A percentile compares a stretch with the other conserved stretches of the same genome.
phyloP scores from a whole-genome alignment of 768 basidiomycete species.

The Hydnomerulius pinastri region DNA sequence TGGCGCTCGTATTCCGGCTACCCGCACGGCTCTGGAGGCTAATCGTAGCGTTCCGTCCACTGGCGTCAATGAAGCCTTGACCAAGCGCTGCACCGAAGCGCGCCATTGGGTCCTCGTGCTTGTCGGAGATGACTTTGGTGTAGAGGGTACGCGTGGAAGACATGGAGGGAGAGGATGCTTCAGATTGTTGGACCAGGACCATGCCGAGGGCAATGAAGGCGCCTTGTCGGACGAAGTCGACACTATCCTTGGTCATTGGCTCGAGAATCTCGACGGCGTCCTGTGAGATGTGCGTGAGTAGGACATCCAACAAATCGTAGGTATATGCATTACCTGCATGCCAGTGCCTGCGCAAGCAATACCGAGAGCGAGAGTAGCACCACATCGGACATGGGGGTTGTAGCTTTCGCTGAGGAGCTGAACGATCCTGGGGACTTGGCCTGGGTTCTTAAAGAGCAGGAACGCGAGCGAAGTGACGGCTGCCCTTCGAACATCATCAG shows the following conservation, averaged over 20 bases:
- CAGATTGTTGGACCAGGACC: conserved; percentile 96
- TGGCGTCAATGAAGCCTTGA: conserved; percentile 97
- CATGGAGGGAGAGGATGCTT: conserved; percentile 82
- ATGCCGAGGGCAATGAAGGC: conserved; percentile 95
- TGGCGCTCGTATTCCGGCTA: conserved; percentile 88
- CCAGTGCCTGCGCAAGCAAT: conserved; percentile 98
- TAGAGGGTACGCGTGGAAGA: conserved; percentile 83
- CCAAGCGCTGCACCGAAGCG: conserved; percentile 96
- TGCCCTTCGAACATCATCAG: conserved; percentile 94
- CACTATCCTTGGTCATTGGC: conserved; percentile 97
- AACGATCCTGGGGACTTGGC: conserved; percentile 94
- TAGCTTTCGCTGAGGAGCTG: conserved; percentile 97
- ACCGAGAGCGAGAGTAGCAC: conserved; percentile 93
- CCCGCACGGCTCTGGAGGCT: conserved; percentile 92
- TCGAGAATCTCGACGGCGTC: conserved; percentile 96
- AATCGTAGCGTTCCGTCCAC: conserved; percentile 95
- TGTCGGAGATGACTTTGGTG: conserved; percentile 87
- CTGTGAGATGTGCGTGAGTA: conserved; percentile 37
- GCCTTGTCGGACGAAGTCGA: conserved; percentile 98
- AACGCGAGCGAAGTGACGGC: conserved; percentile 97
- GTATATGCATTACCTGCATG: conserved; percentile 62
- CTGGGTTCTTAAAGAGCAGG: conserved; percentile 94
- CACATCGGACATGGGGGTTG: conserved; percentile 97
- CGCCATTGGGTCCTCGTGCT: conserved; percentile 99
- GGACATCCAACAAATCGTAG: neutral